phyloP scores from a whole-genome alignment of 176 grass and related monocot genomes.

The Bromus sterilis region DNA sequence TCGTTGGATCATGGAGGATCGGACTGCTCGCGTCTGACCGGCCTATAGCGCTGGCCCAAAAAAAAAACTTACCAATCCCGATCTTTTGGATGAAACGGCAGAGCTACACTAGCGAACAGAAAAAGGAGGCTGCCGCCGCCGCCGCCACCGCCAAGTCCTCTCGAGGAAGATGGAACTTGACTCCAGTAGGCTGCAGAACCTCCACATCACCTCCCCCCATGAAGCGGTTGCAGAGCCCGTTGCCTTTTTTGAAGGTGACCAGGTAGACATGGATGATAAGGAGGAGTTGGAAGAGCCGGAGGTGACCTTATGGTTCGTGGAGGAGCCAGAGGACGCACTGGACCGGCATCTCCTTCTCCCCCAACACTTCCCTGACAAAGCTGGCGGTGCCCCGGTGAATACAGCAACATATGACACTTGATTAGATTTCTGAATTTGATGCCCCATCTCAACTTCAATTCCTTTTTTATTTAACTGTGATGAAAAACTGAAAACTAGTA shows the following conservation, averaged over 20 bases:
- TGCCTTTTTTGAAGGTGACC: neutral
- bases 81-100: no score
- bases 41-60: no score
- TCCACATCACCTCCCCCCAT: neutral
- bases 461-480: neutral
- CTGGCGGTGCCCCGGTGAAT: conserved; percentile 42
- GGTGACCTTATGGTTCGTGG: neutral
- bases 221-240: neutral
- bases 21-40: no score
- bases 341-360: conserved; percentile 31
- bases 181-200: neutral
- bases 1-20: no score
- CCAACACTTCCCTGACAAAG: conserved; percentile 74
- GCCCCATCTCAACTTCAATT: neutral
- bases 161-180: neutral
- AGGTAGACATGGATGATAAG: neutral
- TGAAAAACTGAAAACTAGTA: no score
- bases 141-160: neutral
- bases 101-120: no score
- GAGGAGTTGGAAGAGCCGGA: neutral
- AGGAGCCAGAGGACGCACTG: neutral
- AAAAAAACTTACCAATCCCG: no score
- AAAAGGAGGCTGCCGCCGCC: no score
- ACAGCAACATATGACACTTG: neutral
- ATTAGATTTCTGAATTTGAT: neutral